Percentiles rank a stretch among this genome's conserved stretches.
phyloP scores from a whole-genome alignment of 2,329 filamentous ascomycete genomes.

The Nemania sp. region DNA sequence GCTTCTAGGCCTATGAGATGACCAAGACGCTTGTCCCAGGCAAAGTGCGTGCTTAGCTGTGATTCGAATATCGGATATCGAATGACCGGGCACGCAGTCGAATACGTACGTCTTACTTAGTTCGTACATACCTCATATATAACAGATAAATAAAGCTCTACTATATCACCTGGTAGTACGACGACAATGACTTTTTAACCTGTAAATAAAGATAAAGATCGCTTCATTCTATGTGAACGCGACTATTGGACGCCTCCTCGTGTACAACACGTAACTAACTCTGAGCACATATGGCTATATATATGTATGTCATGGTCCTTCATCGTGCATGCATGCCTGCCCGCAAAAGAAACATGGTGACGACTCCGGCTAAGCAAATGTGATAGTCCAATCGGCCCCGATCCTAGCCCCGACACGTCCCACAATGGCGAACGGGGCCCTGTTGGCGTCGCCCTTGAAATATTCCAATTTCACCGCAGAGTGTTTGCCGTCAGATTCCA shows the following conservation, averaged over 20 bases:
- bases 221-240: constrained; percentile 6
- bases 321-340: neutral
- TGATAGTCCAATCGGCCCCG: constrained; percentile 57
- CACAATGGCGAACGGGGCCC: constrained; percentile 57
- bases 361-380: constrained; percentile 39
- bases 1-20: too few species aligned
- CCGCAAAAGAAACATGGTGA: neutral
- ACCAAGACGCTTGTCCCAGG: too few species aligned
- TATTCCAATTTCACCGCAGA: constrained; percentile 66
- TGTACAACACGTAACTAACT: too few species aligned
- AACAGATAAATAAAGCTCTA: neutral
- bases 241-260: neutral
- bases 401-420: constrained; percentile 57
- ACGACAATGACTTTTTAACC: neutral
- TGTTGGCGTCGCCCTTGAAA: constrained; percentile 50
- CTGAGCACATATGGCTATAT: neutral
- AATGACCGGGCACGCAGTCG: neutral
- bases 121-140: neutral
- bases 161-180: neutral
- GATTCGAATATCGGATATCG: too few species aligned
- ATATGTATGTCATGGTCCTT: neutral
- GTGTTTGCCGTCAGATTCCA: constrained; percentile 57
- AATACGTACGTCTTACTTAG: neutral
- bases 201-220: neutral
- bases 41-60: too few species aligned